Percentiles rank a stretch among this genome's conserved stretches.
These are phyloP conservation scores for Umbelopsis sp. DNA, from an alignment of 371 early-diverging fungal species.

Conservation along the genomic window DNA sequence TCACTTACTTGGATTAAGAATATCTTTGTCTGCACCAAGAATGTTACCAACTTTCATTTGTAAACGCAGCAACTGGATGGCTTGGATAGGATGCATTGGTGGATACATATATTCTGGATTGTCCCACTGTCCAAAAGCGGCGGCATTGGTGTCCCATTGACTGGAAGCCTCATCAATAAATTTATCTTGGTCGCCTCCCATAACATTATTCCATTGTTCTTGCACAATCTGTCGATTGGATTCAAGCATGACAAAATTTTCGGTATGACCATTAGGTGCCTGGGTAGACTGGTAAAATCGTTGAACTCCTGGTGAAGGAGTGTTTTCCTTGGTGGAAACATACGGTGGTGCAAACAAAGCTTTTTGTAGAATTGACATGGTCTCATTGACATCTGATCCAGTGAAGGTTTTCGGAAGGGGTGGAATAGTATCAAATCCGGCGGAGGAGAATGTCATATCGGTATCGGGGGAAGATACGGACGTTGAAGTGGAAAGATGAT, in stretches of 20 bases:
- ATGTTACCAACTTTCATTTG: conserved; percentile 16
- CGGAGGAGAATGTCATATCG: background rate
- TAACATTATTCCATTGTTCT: conserved; percentile 1
- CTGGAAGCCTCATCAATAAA: background rate
- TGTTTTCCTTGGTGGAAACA: background rate
- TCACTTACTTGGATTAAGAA: conserved; percentile 4
- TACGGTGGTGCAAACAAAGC: background rate
- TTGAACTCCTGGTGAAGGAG: background rate
- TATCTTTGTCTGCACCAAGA: conserved; percentile 12
- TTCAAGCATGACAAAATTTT: background rate
- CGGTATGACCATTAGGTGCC: background rate
- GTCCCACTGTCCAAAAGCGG: background rate
- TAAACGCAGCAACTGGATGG: conserved; percentile 3
- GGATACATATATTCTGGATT: background rate
- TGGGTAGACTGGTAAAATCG: background rate
- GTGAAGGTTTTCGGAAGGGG: background rate
- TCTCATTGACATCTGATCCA: background rate
- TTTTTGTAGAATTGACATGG: background rate
- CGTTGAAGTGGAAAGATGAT: background rate
- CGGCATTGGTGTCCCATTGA: background rate
- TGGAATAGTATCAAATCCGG: background rate
- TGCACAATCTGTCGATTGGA: conserved; percentile 10
- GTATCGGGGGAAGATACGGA: conserved; percentile 2
- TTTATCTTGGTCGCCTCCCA: background rate
- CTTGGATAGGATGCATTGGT: conserved; percentile 10